phyloP scores from a whole-genome alignment of 1,284 basidiomycete species.

The Psilocybe mexicana region DNA sequence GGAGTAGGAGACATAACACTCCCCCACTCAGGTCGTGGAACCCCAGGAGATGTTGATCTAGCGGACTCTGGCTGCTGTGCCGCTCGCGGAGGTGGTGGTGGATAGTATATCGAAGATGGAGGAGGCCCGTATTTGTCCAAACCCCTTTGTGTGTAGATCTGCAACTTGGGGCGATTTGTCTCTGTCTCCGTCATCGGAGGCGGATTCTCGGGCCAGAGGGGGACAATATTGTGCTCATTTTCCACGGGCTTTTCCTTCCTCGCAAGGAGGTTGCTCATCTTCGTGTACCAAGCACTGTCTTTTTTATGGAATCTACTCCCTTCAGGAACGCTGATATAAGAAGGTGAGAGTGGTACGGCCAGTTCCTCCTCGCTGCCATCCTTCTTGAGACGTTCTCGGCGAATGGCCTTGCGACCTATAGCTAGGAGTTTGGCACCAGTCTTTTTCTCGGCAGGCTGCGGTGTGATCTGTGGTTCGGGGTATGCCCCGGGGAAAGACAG shows the following conservation, averaged over 20 bases:
- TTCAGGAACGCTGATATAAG: constrained; percentile 1
- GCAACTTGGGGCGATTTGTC: constrained; percentile 38
- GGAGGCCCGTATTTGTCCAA: constrained; percentile 18
- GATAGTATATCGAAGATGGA: constrained; percentile 1
- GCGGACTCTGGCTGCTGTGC: too few species aligned
- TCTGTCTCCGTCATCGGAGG: constrained; percentile 5
- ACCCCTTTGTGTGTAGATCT: constrained; percentile 42
- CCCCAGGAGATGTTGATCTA: constrained; percentile 22
- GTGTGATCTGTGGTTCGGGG: neutral
- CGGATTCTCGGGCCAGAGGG: constrained; percentile 13
- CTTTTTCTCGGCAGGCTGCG: constrained; percentile 24
- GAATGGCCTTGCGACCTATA: constrained; percentile 39
- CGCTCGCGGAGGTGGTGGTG: neutral
- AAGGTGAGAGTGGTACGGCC: constrained; percentile 13
- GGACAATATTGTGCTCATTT: neutral
- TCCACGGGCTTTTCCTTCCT: constrained; percentile 27
- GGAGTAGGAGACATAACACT: constrained; percentile 21
- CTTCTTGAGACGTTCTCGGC: constrained; percentile 20
- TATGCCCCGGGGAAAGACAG: neutral
- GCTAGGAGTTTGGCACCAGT: constrained; percentile 46
- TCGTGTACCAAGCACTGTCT: constrained; percentile 33
- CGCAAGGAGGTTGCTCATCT: constrained; percentile 28
- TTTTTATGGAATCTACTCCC: constrained; percentile 21
- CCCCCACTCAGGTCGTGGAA: constrained; percentile 22
- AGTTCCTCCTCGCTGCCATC: constrained; percentile 19